Percentiles rank a stretch among this genome's conserved stretches.
phyloP scores from a whole-genome alignment of 129 eudicot genomes.

The Arctium minus region DNA sequence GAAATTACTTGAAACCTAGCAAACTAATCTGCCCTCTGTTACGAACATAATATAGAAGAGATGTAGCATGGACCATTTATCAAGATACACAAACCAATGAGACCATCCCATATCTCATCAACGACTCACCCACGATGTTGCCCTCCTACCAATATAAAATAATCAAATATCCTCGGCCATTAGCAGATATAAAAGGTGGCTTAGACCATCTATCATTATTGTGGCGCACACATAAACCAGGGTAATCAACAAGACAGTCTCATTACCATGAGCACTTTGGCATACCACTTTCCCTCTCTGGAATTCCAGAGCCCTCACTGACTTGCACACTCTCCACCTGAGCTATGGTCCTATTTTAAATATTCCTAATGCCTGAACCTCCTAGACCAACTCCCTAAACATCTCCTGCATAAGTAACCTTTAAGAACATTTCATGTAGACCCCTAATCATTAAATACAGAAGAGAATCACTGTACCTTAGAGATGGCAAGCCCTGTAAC shows the following conservation, averaged over 20 bases:
- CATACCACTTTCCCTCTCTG: background rate
- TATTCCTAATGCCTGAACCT: no score
- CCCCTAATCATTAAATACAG: background rate
- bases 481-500: constrained; percentile 91
- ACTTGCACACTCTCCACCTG: no score
- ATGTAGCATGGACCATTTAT: background rate
- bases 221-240: background rate
- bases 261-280: constrained; percentile 4
- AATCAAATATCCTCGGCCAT: constrained; percentile 17
- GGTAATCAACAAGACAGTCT: background rate
- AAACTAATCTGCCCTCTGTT: background rate
- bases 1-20: background rate
- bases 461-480: constrained; percentile 50
- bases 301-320: no score
- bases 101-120: background rate
- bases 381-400: no score
- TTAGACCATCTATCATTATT: constrained; percentile 7
- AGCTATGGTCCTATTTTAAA: no score
- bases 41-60: background rate
- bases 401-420: no score
- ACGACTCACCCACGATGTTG: background rate
- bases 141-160: background rate
- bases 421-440: background rate
- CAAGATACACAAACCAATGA: background rate
- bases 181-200: background rate